phyloP scores from a whole-genome alignment of 768 basidiomycete species.

The Gymnopilus junonius region DNA sequence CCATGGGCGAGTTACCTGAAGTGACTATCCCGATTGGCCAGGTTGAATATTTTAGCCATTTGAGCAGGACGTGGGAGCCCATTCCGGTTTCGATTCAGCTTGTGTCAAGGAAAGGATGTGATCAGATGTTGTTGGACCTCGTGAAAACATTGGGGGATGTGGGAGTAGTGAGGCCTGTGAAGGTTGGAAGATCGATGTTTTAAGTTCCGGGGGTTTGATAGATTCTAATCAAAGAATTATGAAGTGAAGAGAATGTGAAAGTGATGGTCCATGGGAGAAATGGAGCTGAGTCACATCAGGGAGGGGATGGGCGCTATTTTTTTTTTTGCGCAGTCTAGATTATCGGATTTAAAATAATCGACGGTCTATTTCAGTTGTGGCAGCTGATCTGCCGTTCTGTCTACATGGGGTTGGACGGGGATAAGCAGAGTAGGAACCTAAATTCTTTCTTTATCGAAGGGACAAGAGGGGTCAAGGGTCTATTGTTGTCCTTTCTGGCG shows the following conservation, averaged over 20 bases:
- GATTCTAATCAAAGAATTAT: too few species aligned
- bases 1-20: slow-evolving; percentile 43
- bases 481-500: not conserved
- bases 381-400: not conserved
- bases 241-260: not conserved
- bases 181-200: slow-evolving; percentile 26
- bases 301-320: not conserved
- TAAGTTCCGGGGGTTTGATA: not conserved
- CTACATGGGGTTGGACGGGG: not conserved
- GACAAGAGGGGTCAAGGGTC: not conserved
- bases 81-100: slow-evolving; percentile 42
- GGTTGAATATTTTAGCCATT: slow-evolving; percentile 37
- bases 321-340: not conserved
- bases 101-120: slow-evolving; percentile 38
- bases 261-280: not conserved
- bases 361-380: not conserved
- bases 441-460: not conserved
- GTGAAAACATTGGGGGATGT: slow-evolving; percentile 31
- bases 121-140: slow-evolving; percentile 36
- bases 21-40: slow-evolving; percentile 41
- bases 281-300: not conserved
- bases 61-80: slow-evolving; percentile 36
- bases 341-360: too few species aligned
- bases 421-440: not conserved
- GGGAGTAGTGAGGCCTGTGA: slow-evolving; percentile 28